Conservation (phyloP, 345 rosid genomes). For the Erucastrum elatum region DNA sequence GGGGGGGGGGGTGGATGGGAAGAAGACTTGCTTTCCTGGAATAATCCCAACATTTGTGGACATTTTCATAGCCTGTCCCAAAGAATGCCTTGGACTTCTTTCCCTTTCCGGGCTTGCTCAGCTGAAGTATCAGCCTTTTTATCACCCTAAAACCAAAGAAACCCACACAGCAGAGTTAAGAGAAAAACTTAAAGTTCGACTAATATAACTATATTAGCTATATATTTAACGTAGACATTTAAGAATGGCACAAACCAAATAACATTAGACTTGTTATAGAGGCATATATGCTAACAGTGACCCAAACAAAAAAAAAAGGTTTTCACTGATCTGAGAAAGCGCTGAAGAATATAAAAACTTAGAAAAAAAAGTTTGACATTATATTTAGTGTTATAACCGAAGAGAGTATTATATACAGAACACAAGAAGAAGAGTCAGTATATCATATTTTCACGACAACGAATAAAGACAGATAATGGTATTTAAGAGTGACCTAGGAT, state of each 20-base stretch:
- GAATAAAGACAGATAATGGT: constrained; percentile 2
- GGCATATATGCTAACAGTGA: constrained; percentile 47
- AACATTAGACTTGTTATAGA: not conserved
- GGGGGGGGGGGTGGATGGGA: not conserved
- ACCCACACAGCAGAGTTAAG: constrained; percentile 3
- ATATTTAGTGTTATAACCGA: constrained; percentile 45
- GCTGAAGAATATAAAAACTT: not conserved
- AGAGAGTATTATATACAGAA: constrained; percentile 33
- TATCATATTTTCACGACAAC: not conserved
- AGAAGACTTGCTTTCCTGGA: constrained; percentile 51
- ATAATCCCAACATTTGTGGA: constrained; percentile 61
- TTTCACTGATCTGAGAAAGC: constrained; percentile 15
- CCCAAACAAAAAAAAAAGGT: constrained; percentile 52
- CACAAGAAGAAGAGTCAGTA: constrained; percentile 40
- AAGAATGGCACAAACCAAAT: not conserved
- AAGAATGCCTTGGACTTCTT: constrained; percentile 68
- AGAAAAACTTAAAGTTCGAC: not conserved
- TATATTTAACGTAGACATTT: not conserved
- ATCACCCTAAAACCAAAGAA: constrained; percentile 39
- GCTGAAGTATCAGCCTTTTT: constrained; percentile 66
- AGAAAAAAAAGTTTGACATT: constrained; percentile 52
- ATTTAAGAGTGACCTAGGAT: constrained; percentile 61
- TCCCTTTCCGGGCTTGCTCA: constrained; percentile 48
- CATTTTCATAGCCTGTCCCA: constrained; percentile 57
- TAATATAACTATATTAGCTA: not conserved